Evolutionary conservation across 2,329 filamentous ascomycete species (phyloP), one percentile per base, ranked within the genome.

Genomic region (Lachnellula hyalina): DNA sequence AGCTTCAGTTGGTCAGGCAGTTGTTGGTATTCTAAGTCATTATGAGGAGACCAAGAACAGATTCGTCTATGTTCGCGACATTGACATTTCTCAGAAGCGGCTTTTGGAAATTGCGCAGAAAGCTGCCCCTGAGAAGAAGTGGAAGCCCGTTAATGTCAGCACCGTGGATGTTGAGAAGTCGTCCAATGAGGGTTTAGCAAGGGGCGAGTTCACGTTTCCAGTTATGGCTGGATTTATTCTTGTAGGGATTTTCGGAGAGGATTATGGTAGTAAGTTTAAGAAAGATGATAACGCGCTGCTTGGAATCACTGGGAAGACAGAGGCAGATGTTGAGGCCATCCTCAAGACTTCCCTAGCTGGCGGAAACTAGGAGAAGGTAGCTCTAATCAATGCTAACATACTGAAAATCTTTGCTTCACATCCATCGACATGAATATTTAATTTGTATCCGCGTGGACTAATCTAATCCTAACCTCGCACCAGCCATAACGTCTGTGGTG

Each of bases 41-140:
- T 75, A 73, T 0, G 73, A 77, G 2, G 75, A 79, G 63, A 84
- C 81, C 0, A 75, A 74, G 65, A 83, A 85, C 63, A 70, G 74
- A 4, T 54, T 65, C 2, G 70, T 84, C 2, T 73, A 72, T 55
- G 67, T 81, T n/a, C 65, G 77, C 6, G 73, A 76, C 25, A 67
- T 73, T 9, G 67, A 71, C 4, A 67, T 74, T 15, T 74, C 76
- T 0, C 80, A 82, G 65, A 72, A 72, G 15, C 51, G 71, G 47
- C 54, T 77, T 0, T 45, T 73, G 2, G 67, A 63, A 0, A 57
- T 68, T 15, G 67, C 59, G 12, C 67, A 74, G 64, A 71, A 70
- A 53, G 55, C 66, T 28, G 65, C 65, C 1, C 71, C 63, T 2
- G 49, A 66, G 15, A 64, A 58, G 38, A 63, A 62, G 23, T 71